phyloP scores from a whole-genome alignment of 805 yeast species.

The Saccharomycopsis fermentans region DNA sequence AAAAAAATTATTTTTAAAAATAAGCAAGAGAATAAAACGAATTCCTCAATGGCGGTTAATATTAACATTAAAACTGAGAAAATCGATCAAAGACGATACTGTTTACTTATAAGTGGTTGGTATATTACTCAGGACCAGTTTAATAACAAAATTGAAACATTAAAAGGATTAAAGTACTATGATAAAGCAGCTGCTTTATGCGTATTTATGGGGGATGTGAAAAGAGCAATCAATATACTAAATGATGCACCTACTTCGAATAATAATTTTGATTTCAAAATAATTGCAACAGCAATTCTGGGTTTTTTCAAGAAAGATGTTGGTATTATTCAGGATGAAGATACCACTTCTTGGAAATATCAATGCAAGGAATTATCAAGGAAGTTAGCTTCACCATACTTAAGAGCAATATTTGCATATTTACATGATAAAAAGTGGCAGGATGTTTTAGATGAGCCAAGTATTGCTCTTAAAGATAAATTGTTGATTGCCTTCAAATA shows the following conservation, averaged over 20 bases:
- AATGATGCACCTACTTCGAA: conserved; percentile 28
- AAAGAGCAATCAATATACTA: conserved; percentile 69
- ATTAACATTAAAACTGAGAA: conserved; percentile 30
- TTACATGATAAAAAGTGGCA: conserved; percentile 94
- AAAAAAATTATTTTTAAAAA: conserved; percentile 5
- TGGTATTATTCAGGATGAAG: conserved; percentile 26
- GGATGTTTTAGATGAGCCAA: conserved; percentile 85
- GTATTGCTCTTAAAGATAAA: conserved; percentile 79
- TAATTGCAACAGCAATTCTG: conserved; percentile 92
- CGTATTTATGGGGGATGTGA: conserved; percentile 82
- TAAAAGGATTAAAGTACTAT: conserved; percentile 48
- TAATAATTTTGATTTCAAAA: conserved; percentile 5
- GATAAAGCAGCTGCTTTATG: conserved; percentile 99
- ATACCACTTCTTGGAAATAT: conserved; percentile 60
- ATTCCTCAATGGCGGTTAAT: conserved; percentile 1
- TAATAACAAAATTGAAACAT: conserved; percentile 51
- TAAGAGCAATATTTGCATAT: conserved; percentile 86
- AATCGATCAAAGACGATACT: conserved; percentile 61
- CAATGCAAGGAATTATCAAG: conserved; percentile 82
- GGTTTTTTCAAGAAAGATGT: conserved; percentile 57
- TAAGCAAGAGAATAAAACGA: conserved; percentile 2
- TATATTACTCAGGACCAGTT: conserved; percentile 67
- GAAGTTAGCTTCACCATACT: conserved; percentile 82
- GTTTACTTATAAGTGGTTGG: conserved; percentile 86
- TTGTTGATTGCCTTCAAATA: conserved; percentile 86